Conservation (phyloP, 2,329 filamentous ascomycete species). For the Zymoseptoria ardabiliae region DNA sequence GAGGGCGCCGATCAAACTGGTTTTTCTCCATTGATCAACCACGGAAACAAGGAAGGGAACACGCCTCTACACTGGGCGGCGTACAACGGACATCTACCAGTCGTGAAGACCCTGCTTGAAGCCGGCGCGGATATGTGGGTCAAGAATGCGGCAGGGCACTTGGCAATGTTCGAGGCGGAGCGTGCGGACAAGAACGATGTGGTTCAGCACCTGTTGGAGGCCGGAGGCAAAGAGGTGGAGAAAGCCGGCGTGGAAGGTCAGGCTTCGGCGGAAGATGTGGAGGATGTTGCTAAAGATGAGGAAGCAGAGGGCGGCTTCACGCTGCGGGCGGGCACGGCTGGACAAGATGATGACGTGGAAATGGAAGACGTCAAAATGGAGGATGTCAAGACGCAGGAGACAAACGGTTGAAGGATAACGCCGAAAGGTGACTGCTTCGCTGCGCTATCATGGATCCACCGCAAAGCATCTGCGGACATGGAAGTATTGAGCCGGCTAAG, state of each 20-base stretch:
- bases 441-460: neutral
- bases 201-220: slow-evolving; percentile 41
- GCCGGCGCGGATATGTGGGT: slow-evolving; percentile 69
- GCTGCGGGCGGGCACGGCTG: slow-evolving; percentile 4
- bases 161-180: slow-evolving; percentile 45
- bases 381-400: too few relatives aligned
- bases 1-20: neutral
- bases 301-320: slow-evolving; percentile 11
- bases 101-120: slow-evolving; percentile 69
- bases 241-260: slow-evolving; percentile 13
- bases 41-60: slow-evolving; percentile 74
- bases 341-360: slow-evolving; percentile 6
- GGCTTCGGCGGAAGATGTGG: slow-evolving; percentile 16
- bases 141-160: slow-evolving; percentile 77
- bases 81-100: slow-evolving; percentile 75
- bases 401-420: neutral
- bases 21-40: slow-evolving; percentile 51
- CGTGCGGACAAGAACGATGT: slow-evolving; percentile 43
- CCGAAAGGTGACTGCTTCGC: neutral
- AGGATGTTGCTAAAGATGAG: slow-evolving; percentile 12
- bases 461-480: neutral
- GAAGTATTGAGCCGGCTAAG: too few relatives aligned
- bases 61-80: slow-evolving; percentile 92
- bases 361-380: slow-evolving; percentile 1
- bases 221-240: slow-evolving; percentile 35